Percentiles rank a stretch among this genome's conserved stretches.
These are phyloP conservation scores for Acanthamoeba healyi DNA, from an alignment of 208 protist genomes.

Conservation along the genomic window DNA sequence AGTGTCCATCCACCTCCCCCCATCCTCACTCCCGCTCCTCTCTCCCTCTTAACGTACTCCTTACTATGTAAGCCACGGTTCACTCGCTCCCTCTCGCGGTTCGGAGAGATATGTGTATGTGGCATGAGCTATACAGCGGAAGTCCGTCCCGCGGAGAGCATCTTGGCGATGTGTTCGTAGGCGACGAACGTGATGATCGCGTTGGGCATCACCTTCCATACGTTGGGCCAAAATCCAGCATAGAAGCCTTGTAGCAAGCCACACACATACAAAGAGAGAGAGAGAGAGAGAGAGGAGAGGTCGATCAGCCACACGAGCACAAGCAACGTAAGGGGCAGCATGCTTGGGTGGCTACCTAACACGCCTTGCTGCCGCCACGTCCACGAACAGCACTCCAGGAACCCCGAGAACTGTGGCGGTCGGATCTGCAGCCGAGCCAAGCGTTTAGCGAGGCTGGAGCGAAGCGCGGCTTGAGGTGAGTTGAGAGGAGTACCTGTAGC, in stretches of 20 bases:
- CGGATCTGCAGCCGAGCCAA: not conserved
- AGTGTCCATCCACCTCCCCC: not conserved
- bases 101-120: not conserved
- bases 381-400: not conserved
- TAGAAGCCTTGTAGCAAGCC: too few relatives aligned
- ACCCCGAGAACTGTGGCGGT: slow-evolving; percentile 14
- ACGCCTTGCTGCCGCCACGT: slow-evolving; percentile 54
- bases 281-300: too few relatives aligned
- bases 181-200: slow-evolving; percentile 79
- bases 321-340: too few relatives aligned
- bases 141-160: not conserved
- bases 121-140: not conserved
- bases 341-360: slow-evolving; percentile 11
- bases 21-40: not conserved
- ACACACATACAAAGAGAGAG: too few relatives aligned
- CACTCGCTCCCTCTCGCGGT: too few relatives aligned
- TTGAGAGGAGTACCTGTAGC: slow-evolving; percentile 34
- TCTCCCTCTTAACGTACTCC: not conserved
- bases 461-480: too few relatives aligned
- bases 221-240: slow-evolving; percentile 76
- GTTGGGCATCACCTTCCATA: slow-evolving; percentile 69
- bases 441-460: too few relatives aligned
- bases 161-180: slow-evolving; percentile 79
- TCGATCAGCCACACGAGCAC: slow-evolving; percentile 12
- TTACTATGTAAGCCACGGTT: not conserved